Evolutionary conservation across 768 basidiomycete genomes (phyloP).

Genomic region (Lyophyllum atratum): DNA sequence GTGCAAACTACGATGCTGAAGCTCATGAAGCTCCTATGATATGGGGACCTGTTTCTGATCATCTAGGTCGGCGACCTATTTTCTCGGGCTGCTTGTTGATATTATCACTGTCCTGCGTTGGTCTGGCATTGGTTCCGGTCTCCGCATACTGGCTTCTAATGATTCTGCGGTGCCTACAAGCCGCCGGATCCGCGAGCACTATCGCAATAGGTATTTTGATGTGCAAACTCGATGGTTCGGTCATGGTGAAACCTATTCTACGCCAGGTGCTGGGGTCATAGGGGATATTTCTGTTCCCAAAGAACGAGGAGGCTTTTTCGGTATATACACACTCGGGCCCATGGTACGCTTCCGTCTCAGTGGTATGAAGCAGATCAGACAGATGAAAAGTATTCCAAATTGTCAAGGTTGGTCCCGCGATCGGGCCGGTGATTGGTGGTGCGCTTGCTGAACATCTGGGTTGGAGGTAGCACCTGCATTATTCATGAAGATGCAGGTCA

Average conservation of each 20-base stretch:
- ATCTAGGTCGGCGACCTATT: slow-evolving; percentile 62
- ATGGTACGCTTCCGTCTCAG: slow-evolving; percentile 37
- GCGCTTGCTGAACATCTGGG: slow-evolving; percentile 56
- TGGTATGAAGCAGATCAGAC: slow-evolving; percentile 3
- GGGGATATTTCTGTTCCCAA: slow-evolving; percentile 73
- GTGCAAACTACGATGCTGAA: neutral
- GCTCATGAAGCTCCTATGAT: slow-evolving; percentile 54
- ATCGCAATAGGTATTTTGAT: slow-evolving; percentile 66
- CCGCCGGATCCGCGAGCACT: slow-evolving; percentile 77
- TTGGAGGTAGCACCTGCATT: slow-evolving; percentile 50
- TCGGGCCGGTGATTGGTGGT: slow-evolving; percentile 65
- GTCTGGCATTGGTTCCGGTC: slow-evolving; percentile 49
- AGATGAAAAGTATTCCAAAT: neutral
- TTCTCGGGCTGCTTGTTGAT: slow-evolving; percentile 65
- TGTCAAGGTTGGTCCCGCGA: slow-evolving; percentile 56
- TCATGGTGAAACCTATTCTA: neutral
- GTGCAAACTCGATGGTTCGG: neutral
- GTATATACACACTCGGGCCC: slow-evolving; percentile 66
- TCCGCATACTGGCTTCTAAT: slow-evolving; percentile 78
- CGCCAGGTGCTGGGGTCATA: slow-evolving; percentile 70
- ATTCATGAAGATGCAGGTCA: neutral
- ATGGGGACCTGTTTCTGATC: slow-evolving; percentile 74
- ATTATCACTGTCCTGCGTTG: slow-evolving; percentile 66
- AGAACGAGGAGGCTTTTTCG: slow-evolving; percentile 77
- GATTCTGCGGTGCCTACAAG: slow-evolving; percentile 79